A percentile compares a stretch with the other conserved stretches of the same genome.
phyloP scores from a whole-genome alignment of 148 eudicot genomes.

The Rhododendron ovatum region DNA sequence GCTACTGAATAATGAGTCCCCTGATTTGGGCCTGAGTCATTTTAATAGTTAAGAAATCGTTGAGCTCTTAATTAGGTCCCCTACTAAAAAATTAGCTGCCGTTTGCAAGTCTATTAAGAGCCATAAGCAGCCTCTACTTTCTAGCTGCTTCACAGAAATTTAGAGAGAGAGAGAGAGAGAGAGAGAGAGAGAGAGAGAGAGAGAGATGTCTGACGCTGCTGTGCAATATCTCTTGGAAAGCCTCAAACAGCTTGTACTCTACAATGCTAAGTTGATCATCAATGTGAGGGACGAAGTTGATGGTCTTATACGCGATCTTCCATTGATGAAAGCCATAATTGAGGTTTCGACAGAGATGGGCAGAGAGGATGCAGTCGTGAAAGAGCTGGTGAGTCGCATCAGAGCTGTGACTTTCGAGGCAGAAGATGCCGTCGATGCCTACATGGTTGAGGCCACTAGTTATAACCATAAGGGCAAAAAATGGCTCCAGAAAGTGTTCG shows the following conservation, averaged over 20 bases:
- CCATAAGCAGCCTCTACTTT: no score
- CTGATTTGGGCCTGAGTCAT: no score
- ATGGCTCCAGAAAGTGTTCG: not conserved
- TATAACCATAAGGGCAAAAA: slow-evolving; percentile 11
- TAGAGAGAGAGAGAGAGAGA: not conserved
- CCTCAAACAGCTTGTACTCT: slow-evolving; percentile 21
- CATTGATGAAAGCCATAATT: slow-evolving; percentile 28
- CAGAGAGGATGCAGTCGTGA: slow-evolving; percentile 5
- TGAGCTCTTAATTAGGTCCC: no score
- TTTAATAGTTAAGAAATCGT: no score
- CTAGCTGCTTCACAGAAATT: no score
- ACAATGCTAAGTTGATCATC: slow-evolving; percentile 15
- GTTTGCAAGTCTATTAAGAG: no score
- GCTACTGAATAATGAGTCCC: no score
- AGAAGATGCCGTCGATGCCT: slow-evolving; percentile 34
- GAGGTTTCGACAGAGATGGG: slow-evolving; percentile 18
- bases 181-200: no score
- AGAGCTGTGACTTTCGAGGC: slow-evolving; percentile 22
- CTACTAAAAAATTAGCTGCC: no score
- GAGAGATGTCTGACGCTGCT: slow-evolving; percentile 32
- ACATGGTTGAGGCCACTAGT: slow-evolving; percentile 14
- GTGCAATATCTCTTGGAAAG: slow-evolving; percentile 23
- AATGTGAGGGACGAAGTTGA: slow-evolving; percentile 21
- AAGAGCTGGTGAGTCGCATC: slow-evolving; percentile 21
- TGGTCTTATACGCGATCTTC: slow-evolving; percentile 15